Percentiles rank a stretch among this genome's conserved stretches.
phyloP scores from a whole-genome alignment of 129 eudicot genomes.

The Kitagawia praeruptora region DNA sequence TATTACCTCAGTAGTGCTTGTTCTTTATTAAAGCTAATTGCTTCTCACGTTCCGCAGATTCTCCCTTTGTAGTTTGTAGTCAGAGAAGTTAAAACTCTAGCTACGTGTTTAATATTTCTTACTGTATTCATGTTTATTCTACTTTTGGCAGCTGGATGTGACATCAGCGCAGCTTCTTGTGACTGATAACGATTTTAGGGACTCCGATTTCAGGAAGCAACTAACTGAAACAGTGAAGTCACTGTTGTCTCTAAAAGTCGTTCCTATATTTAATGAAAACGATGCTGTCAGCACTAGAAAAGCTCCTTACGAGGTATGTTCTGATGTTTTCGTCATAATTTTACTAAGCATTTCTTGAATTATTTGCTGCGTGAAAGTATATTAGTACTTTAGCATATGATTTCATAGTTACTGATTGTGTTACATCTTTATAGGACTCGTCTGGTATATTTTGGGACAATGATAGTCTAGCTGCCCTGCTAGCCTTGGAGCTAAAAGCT shows the following conservation, averaged over 20 bases:
- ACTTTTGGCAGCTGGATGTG: conserved; percentile 59
- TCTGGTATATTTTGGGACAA: conserved; percentile 99
- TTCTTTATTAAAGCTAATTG: background rate
- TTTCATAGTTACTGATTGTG: background rate
- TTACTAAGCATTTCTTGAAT: background rate
- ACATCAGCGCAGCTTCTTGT: conserved; percentile 89
- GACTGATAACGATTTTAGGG: conserved; percentile 89
- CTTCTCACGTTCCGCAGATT: background rate
- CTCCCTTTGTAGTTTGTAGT: background rate
- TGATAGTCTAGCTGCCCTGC: conserved; percentile 85
- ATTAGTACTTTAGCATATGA: background rate
- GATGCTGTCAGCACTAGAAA: conserved; percentile 89
- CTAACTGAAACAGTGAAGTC: conserved; percentile 74
- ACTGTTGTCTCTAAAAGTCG: conserved; percentile 52
- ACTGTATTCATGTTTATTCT: conserved; percentile 11
- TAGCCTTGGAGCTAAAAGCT: conserved; percentile 94
- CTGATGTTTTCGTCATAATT: background rate
- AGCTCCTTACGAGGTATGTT: conserved; percentile 86
- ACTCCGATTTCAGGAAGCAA: conserved; percentile 69
- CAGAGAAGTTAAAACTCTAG: background rate
- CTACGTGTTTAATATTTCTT: background rate
- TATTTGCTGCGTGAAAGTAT: background rate
- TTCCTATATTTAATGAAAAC: conserved; percentile 85
- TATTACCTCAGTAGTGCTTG: background rate
- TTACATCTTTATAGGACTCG: conserved; percentile 51